Percentiles rank a stretch among this genome's conserved stretches.
Conservation (phyloP, 768 basidiomycete genomes). For the Suillus plorans region DNA sequence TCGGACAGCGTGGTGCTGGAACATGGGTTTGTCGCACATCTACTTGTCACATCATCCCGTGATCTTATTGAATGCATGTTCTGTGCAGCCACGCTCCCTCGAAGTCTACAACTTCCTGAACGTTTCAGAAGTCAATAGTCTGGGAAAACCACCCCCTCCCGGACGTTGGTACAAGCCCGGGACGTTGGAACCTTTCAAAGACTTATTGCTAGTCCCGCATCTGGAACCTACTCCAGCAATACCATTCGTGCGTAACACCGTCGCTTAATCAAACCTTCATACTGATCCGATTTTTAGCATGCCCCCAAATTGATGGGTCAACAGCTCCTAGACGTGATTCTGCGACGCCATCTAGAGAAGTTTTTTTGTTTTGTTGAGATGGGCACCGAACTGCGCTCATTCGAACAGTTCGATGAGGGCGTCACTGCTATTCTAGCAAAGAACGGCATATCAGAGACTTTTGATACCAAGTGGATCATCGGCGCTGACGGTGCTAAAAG, state of each 20-base stretch:
- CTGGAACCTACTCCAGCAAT: constrained; percentile 20
- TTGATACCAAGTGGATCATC: constrained; percentile 11
- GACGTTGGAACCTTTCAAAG: constrained; percentile 2
- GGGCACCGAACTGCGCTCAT: constrained; percentile 31
- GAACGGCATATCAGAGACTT: constrained; percentile 3
- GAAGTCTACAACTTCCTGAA: constrained; percentile 41
- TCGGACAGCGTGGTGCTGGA: constrained; percentile 39
- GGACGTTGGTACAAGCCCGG: constrained; percentile 32
- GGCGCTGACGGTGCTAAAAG: constrained; percentile 20
- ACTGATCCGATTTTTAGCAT: not conserved
- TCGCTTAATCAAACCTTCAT: not conserved
- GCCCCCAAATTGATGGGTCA: constrained; percentile 8
- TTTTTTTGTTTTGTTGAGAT: constrained; percentile 34
- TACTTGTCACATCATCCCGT: not conserved
- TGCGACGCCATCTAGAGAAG: constrained; percentile 20
- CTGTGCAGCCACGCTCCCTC: constrained; percentile 39
- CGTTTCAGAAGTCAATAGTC: constrained; percentile 34
- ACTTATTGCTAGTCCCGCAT: constrained; percentile 16
- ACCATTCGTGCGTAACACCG: constrained; percentile 24
- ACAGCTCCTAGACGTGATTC: constrained; percentile 26
- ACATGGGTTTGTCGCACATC: constrained; percentile 29
- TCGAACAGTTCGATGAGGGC: constrained; percentile 33
- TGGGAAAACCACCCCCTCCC: constrained; percentile 25
- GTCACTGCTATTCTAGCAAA: constrained; percentile 23
- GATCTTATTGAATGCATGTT: not conserved